Base-by-base conservation (phyloP, 192 early-diverging fungal genomes). In the Helicostylum pulchrum region DNA sequence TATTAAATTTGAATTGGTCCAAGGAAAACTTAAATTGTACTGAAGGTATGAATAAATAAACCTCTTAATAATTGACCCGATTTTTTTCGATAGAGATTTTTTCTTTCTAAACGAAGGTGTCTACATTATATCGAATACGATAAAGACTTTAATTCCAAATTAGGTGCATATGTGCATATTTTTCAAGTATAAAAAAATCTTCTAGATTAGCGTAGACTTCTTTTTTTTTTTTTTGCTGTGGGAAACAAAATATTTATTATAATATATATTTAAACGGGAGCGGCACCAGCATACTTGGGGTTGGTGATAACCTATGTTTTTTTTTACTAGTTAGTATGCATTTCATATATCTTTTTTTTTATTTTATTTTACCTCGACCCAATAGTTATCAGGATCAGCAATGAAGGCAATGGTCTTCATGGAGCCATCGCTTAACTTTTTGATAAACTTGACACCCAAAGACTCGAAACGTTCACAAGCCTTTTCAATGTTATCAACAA, bases 371-470 rank as follows among this genome's bases (percentile, higher is more conserved):
- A 66, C 65, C 48, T 92, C 92, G 54, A 92, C 73, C 82, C 90
- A 89, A 73, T 92, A 94, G 68, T 88, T 88, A 74, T 94, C 92
- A 39, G 92, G 92, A 58, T 94, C 92, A 34, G 79, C 64, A 46
- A 91, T 84, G 67, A 94, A 94, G 10, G 91, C 91, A 79, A 94
- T 92, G 71, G 83, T 78, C 71, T 88, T 89, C 91, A 91, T 92
- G 17, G 75, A 83, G 31, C 90, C 92, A 44, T 91, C 90, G 7
- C 79, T 68, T 10, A 85, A 85, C 20, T 79, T 74, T 83, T 94
- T 94, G 71, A 88, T 70, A 64, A 90, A 92, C 58, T 79, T 87
- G 67, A 91, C 91, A 42, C 81, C 86, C 46, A 85, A 53, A 26
- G 79, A 53, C 57, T 91, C 86, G 52, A 94, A 85, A 34, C 92